A percentile compares a stretch with the other conserved stretches of the same genome.
Conservation (phyloP, 2,329 filamentous ascomycete species). For the Monilinia fructigena region DNA sequence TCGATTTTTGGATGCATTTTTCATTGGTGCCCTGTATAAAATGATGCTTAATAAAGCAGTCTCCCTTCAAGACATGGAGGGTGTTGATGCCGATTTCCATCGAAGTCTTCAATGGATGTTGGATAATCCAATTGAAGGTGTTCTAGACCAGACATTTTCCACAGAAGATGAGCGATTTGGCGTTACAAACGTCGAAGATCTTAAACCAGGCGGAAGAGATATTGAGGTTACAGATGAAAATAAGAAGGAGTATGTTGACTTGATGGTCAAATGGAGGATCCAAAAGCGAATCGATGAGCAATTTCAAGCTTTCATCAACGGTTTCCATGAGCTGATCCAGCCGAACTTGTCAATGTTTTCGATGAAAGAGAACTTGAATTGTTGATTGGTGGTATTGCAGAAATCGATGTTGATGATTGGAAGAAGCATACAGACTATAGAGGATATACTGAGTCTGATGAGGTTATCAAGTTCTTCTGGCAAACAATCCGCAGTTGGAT, state of each 20-base stretch:
- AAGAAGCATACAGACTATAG: slow-evolving; percentile 99
- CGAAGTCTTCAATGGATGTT: slow-evolving; percentile 95
- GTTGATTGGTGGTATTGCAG: slow-evolving; percentile 97
- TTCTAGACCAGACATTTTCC: slow-evolving; percentile 92
- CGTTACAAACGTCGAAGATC: slow-evolving; percentile 87
- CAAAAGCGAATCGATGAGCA: slow-evolving; percentile 98
- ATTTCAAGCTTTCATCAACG: slow-evolving; percentile 95
- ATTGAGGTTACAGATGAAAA: slow-evolving; percentile 98
- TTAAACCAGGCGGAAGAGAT: slow-evolving; percentile 84
- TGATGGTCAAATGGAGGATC: slow-evolving; percentile 99
- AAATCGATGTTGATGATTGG: slow-evolving; percentile 99
- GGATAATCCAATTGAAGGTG: slow-evolving; percentile 95
- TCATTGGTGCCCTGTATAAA: slow-evolving; percentile 98
- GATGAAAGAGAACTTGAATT: slow-evolving; percentile 96
- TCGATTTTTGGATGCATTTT: slow-evolving; percentile 96
- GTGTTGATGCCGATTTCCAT: slow-evolving; percentile 97
- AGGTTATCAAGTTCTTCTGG: slow-evolving; percentile 99
- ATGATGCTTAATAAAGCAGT: slow-evolving; percentile 97
- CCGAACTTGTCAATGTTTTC: slow-evolving; percentile 96
- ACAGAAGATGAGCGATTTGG: slow-evolving; percentile 98
- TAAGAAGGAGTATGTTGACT: slow-evolving; percentile 97
- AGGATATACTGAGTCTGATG: slow-evolving; percentile 95
- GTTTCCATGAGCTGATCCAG: slow-evolving; percentile 95
- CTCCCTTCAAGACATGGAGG: slow-evolving; percentile 92
- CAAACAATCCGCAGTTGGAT: slow-evolving; percentile 94